A percentile compares a stretch with the other conserved stretches of the same genome.
These are phyloP conservation scores for Nepenthes mirabilis DNA, from an alignment of 148 eudicot species.

Conservation along the genomic window DNA sequence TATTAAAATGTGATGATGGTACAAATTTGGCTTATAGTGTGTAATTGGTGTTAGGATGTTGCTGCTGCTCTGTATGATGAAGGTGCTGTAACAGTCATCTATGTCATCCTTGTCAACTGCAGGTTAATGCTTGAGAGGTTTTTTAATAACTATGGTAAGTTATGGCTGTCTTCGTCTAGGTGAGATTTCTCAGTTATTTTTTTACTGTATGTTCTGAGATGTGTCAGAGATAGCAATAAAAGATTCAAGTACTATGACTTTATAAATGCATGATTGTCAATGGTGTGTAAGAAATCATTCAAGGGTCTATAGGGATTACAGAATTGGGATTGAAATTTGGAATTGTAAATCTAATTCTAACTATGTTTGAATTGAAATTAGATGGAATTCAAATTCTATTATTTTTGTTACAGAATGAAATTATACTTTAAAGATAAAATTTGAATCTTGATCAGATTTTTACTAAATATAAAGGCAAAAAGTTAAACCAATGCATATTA, in stretches of 20 bases:
- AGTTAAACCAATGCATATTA: no score
- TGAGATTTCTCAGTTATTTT: neutral
- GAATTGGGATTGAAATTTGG: no score
- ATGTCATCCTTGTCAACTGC: conserved; percentile 79
- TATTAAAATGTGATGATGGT: neutral
- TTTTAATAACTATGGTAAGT: conserved; percentile 89
- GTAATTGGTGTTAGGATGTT: conserved; percentile 45
- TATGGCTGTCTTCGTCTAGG: neutral
- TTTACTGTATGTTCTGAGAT: neutral
- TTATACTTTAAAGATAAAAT: no score
- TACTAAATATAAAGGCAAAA: no score
- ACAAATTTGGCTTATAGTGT: neutral
- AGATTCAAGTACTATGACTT: neutral
- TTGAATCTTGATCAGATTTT: no score
- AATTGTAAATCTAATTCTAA: no score
- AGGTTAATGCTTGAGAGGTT: conserved; percentile 86
- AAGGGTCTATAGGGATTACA: no score
- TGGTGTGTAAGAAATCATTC: no score
- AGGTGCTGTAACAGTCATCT: conserved; percentile 81
- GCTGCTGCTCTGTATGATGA: conserved; percentile 84
- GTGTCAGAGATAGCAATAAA: neutral
- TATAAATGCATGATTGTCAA: no score
- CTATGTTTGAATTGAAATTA: no score
- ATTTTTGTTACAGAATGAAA: no score
- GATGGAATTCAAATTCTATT: no score